A percentile compares a stretch with the other conserved stretches of the same genome.
phyloP scores from a whole-genome alignment of 495 filamentous ascomycete species.

The Xanthoparmelia taractica region DNA sequence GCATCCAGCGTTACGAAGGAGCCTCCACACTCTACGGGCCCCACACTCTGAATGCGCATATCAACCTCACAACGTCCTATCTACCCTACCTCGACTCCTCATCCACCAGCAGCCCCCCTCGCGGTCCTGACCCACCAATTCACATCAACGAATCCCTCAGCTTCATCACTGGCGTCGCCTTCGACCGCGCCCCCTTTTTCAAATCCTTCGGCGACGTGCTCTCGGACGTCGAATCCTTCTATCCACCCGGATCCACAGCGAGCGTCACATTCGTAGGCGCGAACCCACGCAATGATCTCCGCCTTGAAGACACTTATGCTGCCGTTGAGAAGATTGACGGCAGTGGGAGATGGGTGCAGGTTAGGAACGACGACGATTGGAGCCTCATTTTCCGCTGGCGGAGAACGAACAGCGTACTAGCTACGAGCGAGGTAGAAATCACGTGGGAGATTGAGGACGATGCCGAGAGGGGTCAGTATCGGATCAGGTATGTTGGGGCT shows the following conservation, averaged over 20 bases:
- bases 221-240: conserved; percentile 44
- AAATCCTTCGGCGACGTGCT: conserved; percentile 70
- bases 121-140: conserved; percentile 66
- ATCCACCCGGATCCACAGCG: conserved; percentile 50
- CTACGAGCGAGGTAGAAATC: conserved; percentile 70
- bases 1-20: conserved; percentile 87
- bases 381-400: conserved; percentile 72
- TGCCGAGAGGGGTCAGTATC: conserved; percentile 60
- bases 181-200: conserved; percentile 62
- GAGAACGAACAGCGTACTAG: conserved; percentile 60
- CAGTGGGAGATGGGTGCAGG: conserved; percentile 50
- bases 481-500: conserved; percentile 81
- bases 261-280: conserved; percentile 72
- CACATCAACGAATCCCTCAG: conserved; percentile 71
- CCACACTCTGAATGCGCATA: conserved; percentile 83
- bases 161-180: conserved; percentile 75
- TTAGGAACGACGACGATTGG: conserved; percentile 76
- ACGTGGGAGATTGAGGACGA: conserved; percentile 68
- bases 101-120: conserved; percentile 39
- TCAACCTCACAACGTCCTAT: conserved; percentile 70
- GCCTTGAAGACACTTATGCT: conserved; percentile 69
- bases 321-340: conserved; percentile 60
- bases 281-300: conserved; percentile 83
- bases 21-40: conserved; percentile 91
- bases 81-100: conserved; percentile 56